Evolutionary conservation across 306 rosid genomes (phyloP).

Genomic region (Delonix regia): DNA sequence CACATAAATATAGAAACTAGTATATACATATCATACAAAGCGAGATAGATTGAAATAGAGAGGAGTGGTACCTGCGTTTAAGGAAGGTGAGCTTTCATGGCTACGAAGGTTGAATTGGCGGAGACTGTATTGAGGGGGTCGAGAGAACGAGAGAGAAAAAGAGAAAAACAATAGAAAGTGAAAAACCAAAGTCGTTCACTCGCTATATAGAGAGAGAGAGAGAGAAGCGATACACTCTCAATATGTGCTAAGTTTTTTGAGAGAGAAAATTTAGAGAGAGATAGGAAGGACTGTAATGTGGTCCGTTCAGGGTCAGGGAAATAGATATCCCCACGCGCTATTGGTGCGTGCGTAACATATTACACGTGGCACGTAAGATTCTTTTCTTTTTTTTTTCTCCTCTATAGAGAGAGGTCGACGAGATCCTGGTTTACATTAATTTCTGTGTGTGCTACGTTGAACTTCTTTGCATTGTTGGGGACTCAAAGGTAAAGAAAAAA

Average conservation of each 20-base stretch:
- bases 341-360: slow-evolving; percentile 18
- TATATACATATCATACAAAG: background rate
- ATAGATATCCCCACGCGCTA: slow-evolving; percentile 38
- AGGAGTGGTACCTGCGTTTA: slow-evolving; percentile 54
- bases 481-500: no score
- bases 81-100: slow-evolving; percentile 63
- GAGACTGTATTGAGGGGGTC: slow-evolving; percentile 22
- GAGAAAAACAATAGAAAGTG: slow-evolving; percentile 13
- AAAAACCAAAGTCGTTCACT: slow-evolving; percentile 55
- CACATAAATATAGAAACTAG: slow-evolving; percentile 7
- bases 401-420: background rate
- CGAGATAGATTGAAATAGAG: slow-evolving; percentile 28
- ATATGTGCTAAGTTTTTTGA: slow-evolving; percentile 18
- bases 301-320: slow-evolving; percentile 38
- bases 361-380: slow-evolving; percentile 61
- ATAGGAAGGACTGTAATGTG: slow-evolving; percentile 37
- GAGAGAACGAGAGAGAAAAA: slow-evolving; percentile 30
- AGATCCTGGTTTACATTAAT: slow-evolving; percentile 37
- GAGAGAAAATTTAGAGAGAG: slow-evolving; percentile 17
- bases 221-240: background rate
- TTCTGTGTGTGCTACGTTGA: background rate
- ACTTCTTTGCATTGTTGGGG: background rate
- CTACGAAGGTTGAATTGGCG: slow-evolving; percentile 60
- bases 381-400: background rate
- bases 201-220: slow-evolving; percentile 38